Percentiles rank a stretch among this genome's conserved stretches.
phyloP scores from a whole-genome alignment of 78 protist species.

The Chrysochromulina parva region DNA sequence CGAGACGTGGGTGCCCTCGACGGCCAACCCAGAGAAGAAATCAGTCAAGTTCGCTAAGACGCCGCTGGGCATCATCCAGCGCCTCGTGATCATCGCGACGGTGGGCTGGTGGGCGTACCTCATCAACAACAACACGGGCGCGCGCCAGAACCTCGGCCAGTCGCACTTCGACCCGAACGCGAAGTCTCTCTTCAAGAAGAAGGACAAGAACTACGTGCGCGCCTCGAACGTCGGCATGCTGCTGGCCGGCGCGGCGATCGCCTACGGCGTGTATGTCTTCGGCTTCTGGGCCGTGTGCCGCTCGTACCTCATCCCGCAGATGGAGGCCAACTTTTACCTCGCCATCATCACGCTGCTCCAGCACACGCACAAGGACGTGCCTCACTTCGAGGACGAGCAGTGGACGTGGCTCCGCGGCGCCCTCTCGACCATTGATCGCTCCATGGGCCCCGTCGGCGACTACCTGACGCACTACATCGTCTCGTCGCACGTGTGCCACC shows the following conservation, averaged over 20 bases:
- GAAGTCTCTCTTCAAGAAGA: not conserved
- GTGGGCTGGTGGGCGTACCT: slow-evolving; percentile 63
- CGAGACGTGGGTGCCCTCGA: slow-evolving; percentile 64
- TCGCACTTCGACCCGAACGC: slow-evolving; percentile 2
- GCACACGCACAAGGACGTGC: slow-evolving; percentile 72
- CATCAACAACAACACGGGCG: slow-evolving; percentile 28
- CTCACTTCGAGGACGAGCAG: slow-evolving; percentile 63
- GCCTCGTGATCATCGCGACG: not conserved
- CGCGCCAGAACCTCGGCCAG: not conserved
- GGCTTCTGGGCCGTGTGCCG: slow-evolving; percentile 28
- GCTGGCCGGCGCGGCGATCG: not conserved
- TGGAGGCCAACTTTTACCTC: slow-evolving; percentile 59
- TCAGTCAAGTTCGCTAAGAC: not conserved
- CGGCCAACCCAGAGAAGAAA: not conserved
- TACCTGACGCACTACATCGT: slow-evolving; percentile 66
- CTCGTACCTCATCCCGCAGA: slow-evolving; percentile 46
- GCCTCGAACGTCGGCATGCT: not conserved
- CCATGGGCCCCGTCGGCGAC: slow-evolving; percentile 43
- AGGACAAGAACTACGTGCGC: not conserved
- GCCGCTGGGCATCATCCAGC: not conserved
- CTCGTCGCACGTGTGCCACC: slow-evolving; percentile 80
- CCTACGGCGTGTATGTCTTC: not conserved
- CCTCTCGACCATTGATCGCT: slow-evolving; percentile 66
- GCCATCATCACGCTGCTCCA: slow-evolving; percentile 76
- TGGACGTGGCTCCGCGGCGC: slow-evolving; percentile 73